Base-by-base conservation (phyloP, 257 asterid genomes). In the Cordia subcordata region DNA sequence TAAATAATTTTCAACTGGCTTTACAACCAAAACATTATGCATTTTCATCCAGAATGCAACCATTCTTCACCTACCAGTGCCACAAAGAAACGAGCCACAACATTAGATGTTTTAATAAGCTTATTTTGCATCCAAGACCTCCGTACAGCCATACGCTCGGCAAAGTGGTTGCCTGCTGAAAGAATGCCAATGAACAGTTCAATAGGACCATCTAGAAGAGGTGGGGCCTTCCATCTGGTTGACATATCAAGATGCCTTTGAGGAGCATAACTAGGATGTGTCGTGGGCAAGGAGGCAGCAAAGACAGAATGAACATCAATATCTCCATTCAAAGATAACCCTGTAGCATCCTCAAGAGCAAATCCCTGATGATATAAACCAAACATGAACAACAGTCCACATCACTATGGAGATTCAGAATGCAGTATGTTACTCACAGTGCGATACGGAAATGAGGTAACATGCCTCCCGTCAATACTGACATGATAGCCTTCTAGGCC, bases 151-250 rank as follows among this genome's bases (percentile, higher is more conserved):
- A 92, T 92, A 35, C 99, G 73, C 79, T 92, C 99, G 6, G 94
- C 96, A 75, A 92, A 88, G 77, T 92, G 99, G 73, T 86, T 92
- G 57, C 96, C 96, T 10, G 99, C 96, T 3, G 99, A 92, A 55
- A 92, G 94, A 77, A 92, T 63, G 54, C 99, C 99, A 38, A 92
- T 84, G 84, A 92, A 86, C 57, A 92, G 68, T 68, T 86, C 94
- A 42, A 82, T 89, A 0, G 84, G 82, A 27, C 62, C 77, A 14
- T 77, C 72, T 40, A 69, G 81, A 72, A 86, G 73, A 53, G 85
- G 87, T 8, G 96, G 95, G 27, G 96, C 90, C 77, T 71, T 92
- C 99, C 96, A 92, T 78, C 57, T 72, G 21, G 72, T 80, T 15
- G 96, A 79, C 82, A 92, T 70, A 22, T 92, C 94, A 39, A 92